Base-by-base conservation (phyloP, 139 green algal genomes). In the Haematococcus lacustris region DNA sequence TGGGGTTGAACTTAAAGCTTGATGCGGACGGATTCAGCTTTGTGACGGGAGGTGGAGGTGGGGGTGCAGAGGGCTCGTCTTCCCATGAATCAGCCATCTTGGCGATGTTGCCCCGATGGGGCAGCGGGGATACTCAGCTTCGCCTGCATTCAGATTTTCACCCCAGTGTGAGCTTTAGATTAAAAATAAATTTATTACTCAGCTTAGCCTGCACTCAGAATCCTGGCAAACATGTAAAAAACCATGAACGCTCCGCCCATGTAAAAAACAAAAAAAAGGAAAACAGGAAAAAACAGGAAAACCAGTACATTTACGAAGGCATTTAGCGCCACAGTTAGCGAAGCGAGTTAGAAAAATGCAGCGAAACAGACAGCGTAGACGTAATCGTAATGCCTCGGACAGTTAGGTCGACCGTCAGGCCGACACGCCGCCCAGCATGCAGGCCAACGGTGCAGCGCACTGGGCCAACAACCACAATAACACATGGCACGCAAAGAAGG, bases 1-100 rank as follows among this genome's bases (percentile, higher is more conserved):
- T 74, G 7, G 88, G 80, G 70, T 90, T 90, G 72, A 94, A 93
- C 51, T 70, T 74, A 70, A 94, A 92, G 33, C 72, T 73, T 6
- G 76, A 39, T 0, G 87, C 88, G 39, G 77, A 82, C 3, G 77
- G 78, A 57, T 91, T 93, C 35, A 91, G 57, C 0, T 34, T n/a
- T 5, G 66, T 28, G n/a, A 51, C 59, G 1, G 47, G 43, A 41
- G 71, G 32, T 21, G 68, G 43, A 47, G 67, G 68, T 68, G 69
- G 67, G 21, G 70, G 39, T 9, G 40, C 3, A 7, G 71, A 5
- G 39, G 76, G 35, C 38, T 74, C 25, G 51, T 88, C 83, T 38
- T 88, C 83, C 83, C 83, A 88, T 9, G 59, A 78, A 57, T 83
- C 81, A 38, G 38, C 59, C 51, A 70, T 70, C 1, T 3, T n/a